phyloP scores from a whole-genome alignment of 768 basidiomycete genomes.

The Mycena indigotica region DNA sequence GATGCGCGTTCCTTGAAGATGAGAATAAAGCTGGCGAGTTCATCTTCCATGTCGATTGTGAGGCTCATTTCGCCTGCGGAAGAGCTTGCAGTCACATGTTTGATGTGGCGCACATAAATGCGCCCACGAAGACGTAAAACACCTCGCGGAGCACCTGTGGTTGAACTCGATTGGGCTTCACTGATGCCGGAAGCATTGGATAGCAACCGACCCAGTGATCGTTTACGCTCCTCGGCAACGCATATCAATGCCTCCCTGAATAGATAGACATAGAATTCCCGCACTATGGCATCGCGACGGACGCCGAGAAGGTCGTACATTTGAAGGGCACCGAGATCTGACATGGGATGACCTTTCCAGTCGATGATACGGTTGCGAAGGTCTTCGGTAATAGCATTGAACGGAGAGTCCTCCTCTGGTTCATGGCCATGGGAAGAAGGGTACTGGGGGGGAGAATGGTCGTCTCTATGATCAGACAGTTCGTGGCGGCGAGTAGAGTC shows the following conservation, averaged over 20 bases:
- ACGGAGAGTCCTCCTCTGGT: conserved; percentile 70
- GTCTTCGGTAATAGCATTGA: conserved; percentile 84
- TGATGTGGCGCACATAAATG: conserved; percentile 95
- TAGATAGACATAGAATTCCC: conserved; percentile 95
- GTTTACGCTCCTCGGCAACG: conserved; percentile 94
- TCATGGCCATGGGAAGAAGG: conserved; percentile 30
- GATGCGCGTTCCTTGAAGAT: conserved; percentile 91
- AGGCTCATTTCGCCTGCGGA: conserved; percentile 84
- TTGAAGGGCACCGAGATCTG: conserved; percentile 83
- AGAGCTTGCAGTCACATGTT: conserved; percentile 80
- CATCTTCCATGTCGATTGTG: conserved; percentile 98
- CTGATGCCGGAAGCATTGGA: conserved; percentile 61
- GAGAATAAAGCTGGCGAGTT: conserved; percentile 93
- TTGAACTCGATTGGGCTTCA: conserved; percentile 50
- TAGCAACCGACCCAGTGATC: conserved; percentile 73
- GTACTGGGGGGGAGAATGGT: conserved; percentile 29
- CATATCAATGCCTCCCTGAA: conserved; percentile 98
- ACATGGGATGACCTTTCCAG: conserved; percentile 94
- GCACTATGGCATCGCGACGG: conserved; percentile 83
- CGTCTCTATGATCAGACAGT: conserved; percentile 11
- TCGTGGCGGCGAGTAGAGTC: conserved; percentile 33
- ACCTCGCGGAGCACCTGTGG: conserved; percentile 51
- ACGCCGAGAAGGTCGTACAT: conserved; percentile 93
- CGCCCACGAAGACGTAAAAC: conserved; percentile 91
- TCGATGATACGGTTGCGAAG: conserved; percentile 88